Evolutionary conservation across 768 basidiomycete genomes (phyloP), one percentile per base, ranked within the genome.

Genomic region (Boletus tylopilopsis): DNA sequence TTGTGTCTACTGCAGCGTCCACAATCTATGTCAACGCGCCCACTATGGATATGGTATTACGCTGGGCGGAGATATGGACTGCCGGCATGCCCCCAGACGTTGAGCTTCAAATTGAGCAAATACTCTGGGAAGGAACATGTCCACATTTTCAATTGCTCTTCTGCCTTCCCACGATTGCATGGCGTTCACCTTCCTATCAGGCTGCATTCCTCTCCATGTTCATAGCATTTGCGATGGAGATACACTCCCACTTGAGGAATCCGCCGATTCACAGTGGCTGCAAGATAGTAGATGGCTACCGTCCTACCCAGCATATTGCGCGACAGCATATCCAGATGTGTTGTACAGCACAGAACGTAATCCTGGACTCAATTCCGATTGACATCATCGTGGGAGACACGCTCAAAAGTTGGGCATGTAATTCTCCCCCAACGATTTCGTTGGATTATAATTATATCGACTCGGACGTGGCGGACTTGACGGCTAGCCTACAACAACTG

Each of bases 181-280:
- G 64, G 46, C 37, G 45, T 21, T 64, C 57, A 21, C 44, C 57
- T 8, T 13, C 33, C 0, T 19, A 37, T 15, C 39, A 46, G 4
- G 27, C 40, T 1, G 43, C 45, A 10, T 55, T 68, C 33, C 49
- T 68, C n/a, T 57, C 62, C 0, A 62, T 66, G 18, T 42, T 73
- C 0, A 29, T 72, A 9, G 57, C 71, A 5, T 68, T 71, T 37
- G 47, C 54, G 2, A 40, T 52, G 10, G 40, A 51, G 21, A 10
- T 46, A 12, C 45, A 45, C 10, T 39, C 54, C 22, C n/a, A 21
- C 13, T 8, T 11, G 1, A 38, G n/a, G 2, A 4, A 40, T 23
- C 46, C 47, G 32, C 55, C 41, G 9, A 32, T 21, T 7, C 34
- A 55, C 27, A 25, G 22, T 9, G 38, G 35, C 27, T 52, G 43